Percentiles rank a stretch among this genome's conserved stretches.
These are phyloP conservation scores for Leptographium flavum DNA, from an alignment of 2,329 filamentous ascomycete species.

Conservation along the genomic window DNA sequence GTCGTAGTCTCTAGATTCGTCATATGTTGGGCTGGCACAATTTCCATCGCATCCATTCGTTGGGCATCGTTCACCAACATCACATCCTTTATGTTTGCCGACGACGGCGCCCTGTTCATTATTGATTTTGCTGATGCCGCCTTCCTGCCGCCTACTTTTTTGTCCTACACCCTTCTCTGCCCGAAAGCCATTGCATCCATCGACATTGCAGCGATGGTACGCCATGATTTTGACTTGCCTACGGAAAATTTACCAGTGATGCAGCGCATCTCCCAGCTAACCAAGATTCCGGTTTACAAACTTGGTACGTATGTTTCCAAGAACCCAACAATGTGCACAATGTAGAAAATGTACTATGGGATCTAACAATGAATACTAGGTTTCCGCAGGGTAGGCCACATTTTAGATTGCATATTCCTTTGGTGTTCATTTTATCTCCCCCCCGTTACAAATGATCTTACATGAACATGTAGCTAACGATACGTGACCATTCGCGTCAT, in stretches of 20 bases:
- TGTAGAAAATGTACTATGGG: too few relatives aligned
- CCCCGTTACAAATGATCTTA: background rate
- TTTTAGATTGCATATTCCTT: background rate
- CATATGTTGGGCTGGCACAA: too few relatives aligned
- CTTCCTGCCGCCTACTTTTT: slow-evolving; percentile 1
- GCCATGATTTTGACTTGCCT: slow-evolving; percentile 1
- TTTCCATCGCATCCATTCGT: too few relatives aligned
- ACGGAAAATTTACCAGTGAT: slow-evolving; percentile 2
- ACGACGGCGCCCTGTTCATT: background rate
- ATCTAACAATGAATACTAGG: background rate
- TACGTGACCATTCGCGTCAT: background rate
- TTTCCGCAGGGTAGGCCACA: background rate
- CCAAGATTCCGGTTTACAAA: slow-evolving; percentile 2
- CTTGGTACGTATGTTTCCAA: background rate
- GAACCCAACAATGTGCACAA: background rate
- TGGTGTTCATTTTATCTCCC: background rate
- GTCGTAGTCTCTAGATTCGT: too few relatives aligned
- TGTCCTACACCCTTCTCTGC: slow-evolving; percentile 1
- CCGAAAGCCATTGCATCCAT: background rate
- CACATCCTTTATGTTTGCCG: slow-evolving; percentile 2
- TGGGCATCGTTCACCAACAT: too few relatives aligned
- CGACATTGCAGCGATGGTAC: background rate
- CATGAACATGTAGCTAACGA: slow-evolving; percentile 1
- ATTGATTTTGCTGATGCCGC: slow-evolving; percentile 2
- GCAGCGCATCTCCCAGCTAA: slow-evolving; percentile 1